phyloP scores from a whole-genome alignment of 1,284 basidiomycete species.

The Cryptococcus amylolentus region DNA sequence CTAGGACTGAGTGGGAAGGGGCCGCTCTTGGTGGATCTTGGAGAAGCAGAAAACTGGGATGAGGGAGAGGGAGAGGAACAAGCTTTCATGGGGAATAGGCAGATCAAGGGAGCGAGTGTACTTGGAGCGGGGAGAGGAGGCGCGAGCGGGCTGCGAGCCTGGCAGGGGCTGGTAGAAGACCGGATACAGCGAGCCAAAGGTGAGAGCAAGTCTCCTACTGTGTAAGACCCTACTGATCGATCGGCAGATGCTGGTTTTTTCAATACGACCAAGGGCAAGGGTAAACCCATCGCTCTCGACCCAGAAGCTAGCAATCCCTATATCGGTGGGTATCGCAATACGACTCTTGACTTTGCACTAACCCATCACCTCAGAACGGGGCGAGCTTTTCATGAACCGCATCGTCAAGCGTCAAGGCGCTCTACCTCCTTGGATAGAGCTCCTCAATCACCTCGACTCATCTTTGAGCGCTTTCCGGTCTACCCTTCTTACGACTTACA shows the following conservation, averaged over 20 bases:
- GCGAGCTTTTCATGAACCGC: constrained; percentile 66
- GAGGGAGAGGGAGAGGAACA: constrained; percentile 49
- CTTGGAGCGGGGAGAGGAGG: constrained; percentile 39
- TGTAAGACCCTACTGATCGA: neutral
- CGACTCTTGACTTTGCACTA: neutral
- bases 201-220: constrained; percentile 2
- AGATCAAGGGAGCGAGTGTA: constrained; percentile 49
- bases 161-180: constrained; percentile 72
- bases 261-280: constrained; percentile 67
- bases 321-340: constrained; percentile 59
- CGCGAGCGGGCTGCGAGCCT: constrained; percentile 61
- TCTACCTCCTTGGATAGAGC: constrained; percentile 85
- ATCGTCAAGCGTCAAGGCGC: constrained; percentile 81
- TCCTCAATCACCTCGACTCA: constrained; percentile 65
- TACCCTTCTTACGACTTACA: constrained; percentile 53
- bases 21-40: constrained; percentile 7
- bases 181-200: constrained; percentile 55
- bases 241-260: constrained; percentile 61
- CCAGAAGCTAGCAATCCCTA: constrained; percentile 75
- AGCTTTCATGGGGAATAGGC: constrained; percentile 52
- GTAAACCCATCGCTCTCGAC: constrained; percentile 62
- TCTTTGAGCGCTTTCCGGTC: constrained; percentile 63
- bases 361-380: constrained; percentile 20
- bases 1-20: constrained; percentile 42
- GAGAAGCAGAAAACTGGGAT: constrained; percentile 14